Base-by-base conservation (phyloP, 108 stramenopile genomes). In the Nitzschia sp. region DNA sequence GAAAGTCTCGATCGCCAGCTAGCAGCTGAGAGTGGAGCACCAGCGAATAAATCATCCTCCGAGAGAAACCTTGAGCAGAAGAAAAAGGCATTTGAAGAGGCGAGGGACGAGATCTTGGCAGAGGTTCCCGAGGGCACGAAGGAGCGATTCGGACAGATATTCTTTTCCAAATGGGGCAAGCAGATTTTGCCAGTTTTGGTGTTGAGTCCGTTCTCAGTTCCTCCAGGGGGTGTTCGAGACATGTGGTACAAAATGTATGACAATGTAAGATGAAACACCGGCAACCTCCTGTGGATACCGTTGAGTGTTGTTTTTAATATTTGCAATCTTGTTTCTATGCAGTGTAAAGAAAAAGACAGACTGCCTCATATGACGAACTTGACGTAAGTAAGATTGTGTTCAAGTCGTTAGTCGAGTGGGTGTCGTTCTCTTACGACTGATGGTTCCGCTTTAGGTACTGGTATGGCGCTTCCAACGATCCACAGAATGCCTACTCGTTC, bases 231-330 rank as follows among this genome's bases (percentile, higher is more conserved):
- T 28, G 78, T 88, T 24, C 66, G 93, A 29, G 74, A 84, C 17
- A 73, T 69, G 66, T 94, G 93, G 93, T 66, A 86, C 60, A 63
- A 78, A 1, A 89, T 88, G 87, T 89, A 78, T 80, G 59, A 86
- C 17, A 90, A 89, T 54, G 93, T 94, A 82, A 73, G 28, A 33
- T 9, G 45, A 64, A 38, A 15, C 8, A 46, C 18, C 21, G 5
- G n/a, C 21, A 49, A 1, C 9, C 21, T 66, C 29, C n/a, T 23
- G 25, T 2, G 25, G 38, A 18, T 63, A 31, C 2, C 23, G 61
- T 24, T 62, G 35, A 13, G 28, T 11, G 21, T 19, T 25, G 54
- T 18, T n/a, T n/a, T n/a, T n/a, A n/a, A n/a, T n/a, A n/a, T n/a
- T n/a, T n/a, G n/a, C n/a, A n/a, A n/a, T n/a, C n/a, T n/a, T n/a